Base-by-base conservation (phyloP, 179 eudicot genomes). In the Gypsophila paniculata region DNA sequence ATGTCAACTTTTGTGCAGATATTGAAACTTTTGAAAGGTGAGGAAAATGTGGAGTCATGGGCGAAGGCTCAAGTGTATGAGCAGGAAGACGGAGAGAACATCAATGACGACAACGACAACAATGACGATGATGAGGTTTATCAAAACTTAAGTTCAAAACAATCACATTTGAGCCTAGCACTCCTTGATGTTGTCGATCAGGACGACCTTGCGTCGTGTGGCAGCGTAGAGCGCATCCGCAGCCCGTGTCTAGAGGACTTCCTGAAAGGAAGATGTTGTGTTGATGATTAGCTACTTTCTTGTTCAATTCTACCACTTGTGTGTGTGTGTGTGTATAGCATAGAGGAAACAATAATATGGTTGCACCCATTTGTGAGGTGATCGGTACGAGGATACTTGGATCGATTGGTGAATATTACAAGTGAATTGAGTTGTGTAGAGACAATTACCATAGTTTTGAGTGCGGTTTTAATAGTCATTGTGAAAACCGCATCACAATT, bases 71-170 rank as follows among this genome's bases (percentile, higher is more conserved):
- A 73, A 64, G 66, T 17, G 6, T 72, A 57, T 70, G 76, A 75
- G 18, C 79, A 39, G 32, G 78, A 73, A 13, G 82, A 80, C 2
- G 72, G 25, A 15, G 90, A 80, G 25, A 82, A 79, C 23, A 64
- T 76, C 25, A 71, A 80, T 15, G 96, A 90, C 11, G 96, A 80
- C 12, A 92, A 89, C 4, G 94, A 91, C 61, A 94, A 93, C 14
- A 96, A 90, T 5, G 97, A 91, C 60, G 97, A 94, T 5, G 97
- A 91, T 58, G 97, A 94, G 70, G 87, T 85, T 29, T 89, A 91
- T 80, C 89, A 84, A 57, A 82, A 83, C 71, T 82, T 80, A 22
- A 81, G 73, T 60, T 76, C 84, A 2, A 87, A 85, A 65, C 85
- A 82, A 68, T 86, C 94, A 8, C 92, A 87, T 77, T 44, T 94